These are phyloP conservation scores for Monilinia aucupariae DNA, from an alignment of 2,329 filamentous ascomycete species.

Conservation along the genomic window DNA sequence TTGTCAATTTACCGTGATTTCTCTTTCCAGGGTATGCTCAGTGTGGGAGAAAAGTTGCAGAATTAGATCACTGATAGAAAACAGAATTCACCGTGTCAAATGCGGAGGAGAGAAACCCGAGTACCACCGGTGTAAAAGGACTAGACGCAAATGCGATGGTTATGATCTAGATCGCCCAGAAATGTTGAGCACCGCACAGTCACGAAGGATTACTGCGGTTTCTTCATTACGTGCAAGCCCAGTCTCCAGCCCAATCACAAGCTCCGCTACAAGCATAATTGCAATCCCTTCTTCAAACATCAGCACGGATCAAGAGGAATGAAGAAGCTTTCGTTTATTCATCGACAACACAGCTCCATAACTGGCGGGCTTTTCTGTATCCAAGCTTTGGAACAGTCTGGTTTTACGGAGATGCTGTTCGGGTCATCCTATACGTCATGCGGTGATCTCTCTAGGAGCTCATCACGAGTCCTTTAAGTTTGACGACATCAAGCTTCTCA, in stretches of 20 bases:
- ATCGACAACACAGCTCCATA: constrained; percentile 25
- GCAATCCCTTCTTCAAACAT: background rate
- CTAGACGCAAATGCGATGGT: constrained; percentile 32
- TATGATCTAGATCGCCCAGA: constrained; percentile 20
- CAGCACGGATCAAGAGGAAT: constrained; percentile 8
- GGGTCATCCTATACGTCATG: constrained; percentile 27
- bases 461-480: constrained; percentile 23
- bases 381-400: constrained; percentile 27
- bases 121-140: constrained; percentile 30
- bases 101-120: constrained; percentile 32
- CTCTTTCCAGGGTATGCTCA: background rate
- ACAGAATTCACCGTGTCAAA: constrained; percentile 32
- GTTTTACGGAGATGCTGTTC: constrained; percentile 25
- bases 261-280: background rate
- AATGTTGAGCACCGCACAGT: background rate
- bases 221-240: background rate
- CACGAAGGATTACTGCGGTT: background rate
- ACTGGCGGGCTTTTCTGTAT: constrained; percentile 25
- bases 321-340: constrained; percentile 26
- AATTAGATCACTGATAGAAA: constrained; percentile 1
- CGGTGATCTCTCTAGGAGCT: constrained; percentile 23
- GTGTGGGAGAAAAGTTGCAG: background rate
- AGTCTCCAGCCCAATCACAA: background rate
- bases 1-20: constrained; percentile 9
- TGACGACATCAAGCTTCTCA: constrained; percentile 1